Evolutionary conservation across 2,329 filamentous ascomycete genomes (phyloP).

Genomic region (Cladosporium cucumerinum): DNA sequence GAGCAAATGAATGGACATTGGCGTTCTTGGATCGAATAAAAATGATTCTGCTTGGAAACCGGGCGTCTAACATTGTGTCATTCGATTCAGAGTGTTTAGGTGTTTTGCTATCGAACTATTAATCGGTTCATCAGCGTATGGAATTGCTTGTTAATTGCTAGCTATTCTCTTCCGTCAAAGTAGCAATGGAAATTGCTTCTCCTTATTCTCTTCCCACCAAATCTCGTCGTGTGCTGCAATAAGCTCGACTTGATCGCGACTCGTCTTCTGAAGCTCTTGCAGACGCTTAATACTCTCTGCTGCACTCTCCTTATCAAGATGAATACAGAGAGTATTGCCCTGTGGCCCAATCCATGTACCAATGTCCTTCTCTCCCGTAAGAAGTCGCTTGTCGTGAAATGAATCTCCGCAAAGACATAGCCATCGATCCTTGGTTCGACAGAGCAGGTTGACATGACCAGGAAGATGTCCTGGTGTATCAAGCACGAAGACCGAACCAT

Average conservation of each 20-base stretch:
- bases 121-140: too few relatives aligned
- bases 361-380: slow-evolving; percentile 52
- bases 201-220: slow-evolving; percentile 41
- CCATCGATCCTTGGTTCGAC: slow-evolving; percentile 41
- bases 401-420: slow-evolving; percentile 53
- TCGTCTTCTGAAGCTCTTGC: slow-evolving; percentile 32
- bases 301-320: slow-evolving; percentile 48
- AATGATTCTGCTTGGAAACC: too few relatives aligned
- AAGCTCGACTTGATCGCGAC: slow-evolving; percentile 45
- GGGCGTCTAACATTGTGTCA: too few relatives aligned
- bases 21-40: too few relatives aligned
- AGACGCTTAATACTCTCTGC: slow-evolving; percentile 43
- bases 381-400: slow-evolving; percentile 51
- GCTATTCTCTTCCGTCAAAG: too few relatives aligned
- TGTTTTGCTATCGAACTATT: too few relatives aligned
- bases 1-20: too few relatives aligned
- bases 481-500: slow-evolving; percentile 47
- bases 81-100: too few relatives aligned
- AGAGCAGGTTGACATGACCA: slow-evolving; percentile 52
- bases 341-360: slow-evolving; percentile 49
- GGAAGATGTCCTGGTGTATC: slow-evolving; percentile 52
- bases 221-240: slow-evolving; percentile 51
- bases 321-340: slow-evolving; percentile 49
- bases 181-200: slow-evolving; percentile 23
- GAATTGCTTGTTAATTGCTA: too few relatives aligned